Conservation (phyloP, 345 rosid genomes). For the Corchorus olitorius region DNA sequence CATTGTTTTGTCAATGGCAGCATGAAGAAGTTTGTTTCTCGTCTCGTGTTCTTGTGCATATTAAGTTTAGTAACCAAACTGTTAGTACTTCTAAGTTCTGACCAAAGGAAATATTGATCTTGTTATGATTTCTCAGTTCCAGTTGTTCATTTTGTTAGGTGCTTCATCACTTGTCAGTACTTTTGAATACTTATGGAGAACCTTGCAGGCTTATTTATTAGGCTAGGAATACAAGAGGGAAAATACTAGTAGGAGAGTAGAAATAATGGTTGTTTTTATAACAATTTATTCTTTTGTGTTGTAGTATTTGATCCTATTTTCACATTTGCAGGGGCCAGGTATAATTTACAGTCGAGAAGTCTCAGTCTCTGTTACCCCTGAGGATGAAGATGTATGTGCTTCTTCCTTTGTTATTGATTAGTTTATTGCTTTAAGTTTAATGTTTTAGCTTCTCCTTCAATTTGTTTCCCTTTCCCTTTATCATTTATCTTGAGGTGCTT, state of each 20-base stretch:
- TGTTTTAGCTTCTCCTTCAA: neutral
- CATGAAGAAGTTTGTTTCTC: neutral
- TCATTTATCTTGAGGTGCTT: neutral
- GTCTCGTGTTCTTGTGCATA: neutral
- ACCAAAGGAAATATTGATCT: neutral
- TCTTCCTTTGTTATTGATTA: neutral
- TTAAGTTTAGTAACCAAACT: neutral
- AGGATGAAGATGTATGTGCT: constrained; percentile 22
- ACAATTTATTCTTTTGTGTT: too few species aligned
- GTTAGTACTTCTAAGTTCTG: neutral
- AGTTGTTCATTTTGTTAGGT: neutral
- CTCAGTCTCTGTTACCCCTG: neutral
- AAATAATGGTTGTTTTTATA: neutral
- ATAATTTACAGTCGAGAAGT: neutral
- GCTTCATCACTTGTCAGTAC: neutral
- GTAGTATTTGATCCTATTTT: neutral
- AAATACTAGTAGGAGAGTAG: neutral
- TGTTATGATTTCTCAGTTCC: neutral
- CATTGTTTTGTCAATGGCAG: neutral
- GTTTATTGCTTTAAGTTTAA: neutral
- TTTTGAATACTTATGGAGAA: neutral
- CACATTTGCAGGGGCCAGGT: neutral
- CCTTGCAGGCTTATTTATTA: neutral
- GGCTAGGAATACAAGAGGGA: neutral
- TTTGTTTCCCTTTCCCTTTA: neutral